Evolutionary conservation across 2,329 filamentous ascomycete genomes (phyloP), one percentile per base, ranked within the genome.

Genomic region (Leptoxyphium fumago): DNA sequence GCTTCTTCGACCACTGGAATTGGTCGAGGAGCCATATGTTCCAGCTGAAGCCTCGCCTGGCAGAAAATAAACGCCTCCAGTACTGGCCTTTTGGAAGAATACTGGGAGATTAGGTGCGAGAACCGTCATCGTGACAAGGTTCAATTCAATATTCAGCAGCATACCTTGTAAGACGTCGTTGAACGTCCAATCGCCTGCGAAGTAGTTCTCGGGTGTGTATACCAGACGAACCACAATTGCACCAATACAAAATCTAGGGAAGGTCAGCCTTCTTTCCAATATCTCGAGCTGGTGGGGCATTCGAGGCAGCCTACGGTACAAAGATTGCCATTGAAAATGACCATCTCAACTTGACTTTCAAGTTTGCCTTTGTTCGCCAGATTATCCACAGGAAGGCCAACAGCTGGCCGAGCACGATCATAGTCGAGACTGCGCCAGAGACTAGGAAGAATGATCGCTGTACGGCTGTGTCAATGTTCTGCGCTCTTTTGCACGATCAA

Each of bases 71-170:
- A 48, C 15, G 7, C 43, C 46, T 2, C 43, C 46, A 8, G 46
- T 48, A 14, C 43, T 46, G 10, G 46, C 45, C 14, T 48, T 42
- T 11, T 45, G 39, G 10, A 43, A 45, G 14, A 55, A 58, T 10
- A 46, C 21, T 3, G 44, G 44, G 5, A 46, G 28, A n/a, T 38
- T 43, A 8, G 34, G 42, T 5, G 42, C 21, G 6, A 41, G 21
- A 2, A 44, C 39, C 10, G 45, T 45, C 29, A 38, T 42, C 15
- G 38, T 45, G 26, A 44, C 36, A 5, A 46, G 14, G 15, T 15
- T 40, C 21, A 42, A 38, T 10, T 46, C 42, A 14, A 44, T 41
- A 5, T 34, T 36, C 38, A 41, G 41, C 11, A 44, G 34, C 17
- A 48, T 43, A 8, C 14, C 39, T 7, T n/a, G 21, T 30, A 30